These are phyloP conservation scores for Pigoraptor vietnamica DNA, from an alignment of 78 protist species.

Conservation along the genomic window DNA sequence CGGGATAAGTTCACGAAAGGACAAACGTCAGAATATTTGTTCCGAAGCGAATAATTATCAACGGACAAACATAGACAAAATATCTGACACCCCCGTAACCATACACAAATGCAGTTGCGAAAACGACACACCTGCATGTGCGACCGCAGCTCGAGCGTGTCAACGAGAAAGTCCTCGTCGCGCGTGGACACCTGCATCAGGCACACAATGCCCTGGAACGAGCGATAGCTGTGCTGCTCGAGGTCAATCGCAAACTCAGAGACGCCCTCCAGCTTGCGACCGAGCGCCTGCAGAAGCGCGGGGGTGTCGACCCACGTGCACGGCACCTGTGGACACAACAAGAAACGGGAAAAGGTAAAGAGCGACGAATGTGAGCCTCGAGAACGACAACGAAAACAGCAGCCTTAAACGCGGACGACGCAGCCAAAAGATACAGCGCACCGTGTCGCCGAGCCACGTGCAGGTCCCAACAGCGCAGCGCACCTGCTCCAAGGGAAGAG, in stretches of 20 bases:
- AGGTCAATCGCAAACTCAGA: slow-evolving; percentile 88
- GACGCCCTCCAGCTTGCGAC: background rate
- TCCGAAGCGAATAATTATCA: background rate
- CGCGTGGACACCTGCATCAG: slow-evolving; percentile 93
- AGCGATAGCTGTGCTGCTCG: slow-evolving; percentile 63
- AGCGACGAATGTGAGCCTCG: too few relatives aligned
- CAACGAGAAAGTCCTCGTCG: slow-evolving; percentile 84
- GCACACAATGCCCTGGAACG: slow-evolving; percentile 92
- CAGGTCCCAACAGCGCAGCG: too few relatives aligned
- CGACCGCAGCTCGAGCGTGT: slow-evolving; percentile 78
- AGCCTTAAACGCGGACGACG: too few relatives aligned
- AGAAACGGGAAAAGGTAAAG: background rate
- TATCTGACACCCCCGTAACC: background rate
- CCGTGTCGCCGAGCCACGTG: too few relatives aligned
- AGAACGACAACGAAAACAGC: too few relatives aligned
- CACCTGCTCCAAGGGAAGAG: background rate
- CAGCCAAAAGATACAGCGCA: too few relatives aligned
- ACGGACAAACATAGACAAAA: background rate
- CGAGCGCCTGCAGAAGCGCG: slow-evolving; percentile 37
- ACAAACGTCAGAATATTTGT: background rate
- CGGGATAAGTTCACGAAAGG: background rate
- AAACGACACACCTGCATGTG: slow-evolving; percentile 16
- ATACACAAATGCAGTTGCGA: too few relatives aligned
- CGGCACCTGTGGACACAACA: slow-evolving; percentile 50
- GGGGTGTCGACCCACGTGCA: slow-evolving; percentile 47